Percentiles rank a stretch among this genome's conserved stretches.
Evolutionary conservation across 345 rosid species (phyloP).

Genomic region (Moricandia arvensis): DNA sequence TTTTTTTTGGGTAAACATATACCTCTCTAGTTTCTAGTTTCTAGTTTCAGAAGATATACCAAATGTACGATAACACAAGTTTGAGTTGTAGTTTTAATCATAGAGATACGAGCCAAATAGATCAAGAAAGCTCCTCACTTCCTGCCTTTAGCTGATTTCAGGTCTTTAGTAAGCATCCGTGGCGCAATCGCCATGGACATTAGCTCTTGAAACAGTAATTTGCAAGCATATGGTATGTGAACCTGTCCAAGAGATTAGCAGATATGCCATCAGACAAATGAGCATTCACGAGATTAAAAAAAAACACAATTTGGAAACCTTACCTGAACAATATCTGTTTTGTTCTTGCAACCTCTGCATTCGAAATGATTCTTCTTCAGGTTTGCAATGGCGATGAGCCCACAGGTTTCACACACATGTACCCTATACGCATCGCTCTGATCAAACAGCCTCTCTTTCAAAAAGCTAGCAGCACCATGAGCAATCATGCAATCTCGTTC

Average conservation of each 20-base stretch:
- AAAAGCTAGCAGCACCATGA: slow-evolving; percentile 91
- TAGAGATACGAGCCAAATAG: background rate
- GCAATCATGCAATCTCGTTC: slow-evolving; percentile 99
- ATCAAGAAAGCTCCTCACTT: slow-evolving; percentile 46
- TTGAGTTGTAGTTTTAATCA: slow-evolving; percentile 3
- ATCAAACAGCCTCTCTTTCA: slow-evolving; percentile 93
- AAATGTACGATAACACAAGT: background rate
- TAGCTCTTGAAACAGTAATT: slow-evolving; percentile 93
- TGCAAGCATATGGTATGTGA: slow-evolving; percentile 90
- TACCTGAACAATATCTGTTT: slow-evolving; percentile 92
- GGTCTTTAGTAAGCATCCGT: slow-evolving; percentile 79
- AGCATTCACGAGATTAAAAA: background rate
- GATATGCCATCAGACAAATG: slow-evolving; percentile 8
- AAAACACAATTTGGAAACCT: background rate
- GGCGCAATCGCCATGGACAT: slow-evolving; percentile 99
- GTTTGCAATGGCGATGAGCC: slow-evolving; percentile 91
- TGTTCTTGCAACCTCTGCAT: slow-evolving; percentile 97
- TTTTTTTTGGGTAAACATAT: background rate
- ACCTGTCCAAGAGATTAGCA: slow-evolving; percentile 46
- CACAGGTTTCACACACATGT: slow-evolving; percentile 89
- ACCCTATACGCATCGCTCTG: slow-evolving; percentile 97
- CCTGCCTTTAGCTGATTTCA: slow-evolving; percentile 53
- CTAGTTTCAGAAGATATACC: background rate
- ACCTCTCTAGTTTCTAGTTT: background rate
- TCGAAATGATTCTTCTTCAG: slow-evolving; percentile 88